These are phyloP conservation scores for Aspergillus texensis DNA, from an alignment of 2,329 filamentous ascomycete species.

Conservation along the genomic window DNA sequence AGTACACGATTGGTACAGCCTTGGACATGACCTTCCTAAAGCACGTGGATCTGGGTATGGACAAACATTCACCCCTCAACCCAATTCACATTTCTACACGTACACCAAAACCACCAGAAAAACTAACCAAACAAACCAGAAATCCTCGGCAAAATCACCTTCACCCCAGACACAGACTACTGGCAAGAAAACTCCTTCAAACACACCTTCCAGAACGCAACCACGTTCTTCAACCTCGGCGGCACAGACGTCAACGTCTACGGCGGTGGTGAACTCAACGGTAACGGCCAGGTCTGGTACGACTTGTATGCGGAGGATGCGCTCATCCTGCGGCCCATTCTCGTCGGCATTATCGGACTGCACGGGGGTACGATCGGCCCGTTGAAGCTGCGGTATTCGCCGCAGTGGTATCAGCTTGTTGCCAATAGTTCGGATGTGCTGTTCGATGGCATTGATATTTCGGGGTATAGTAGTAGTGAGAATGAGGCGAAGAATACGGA, in stretches of 20 bases:
- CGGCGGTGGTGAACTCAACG: conserved; percentile 65
- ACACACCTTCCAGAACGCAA: conserved; percentile 67
- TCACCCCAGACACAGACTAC: conserved; percentile 69
- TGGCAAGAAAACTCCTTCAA: conserved; percentile 68
- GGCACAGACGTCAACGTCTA: conserved; percentile 70
- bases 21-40: conserved; percentile 67
- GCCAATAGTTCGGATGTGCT: conserved; percentile 67
- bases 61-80: not conserved
- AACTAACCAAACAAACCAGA: conserved; percentile 39
- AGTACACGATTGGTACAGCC: conserved; percentile 65
- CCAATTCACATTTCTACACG: too few species aligned
- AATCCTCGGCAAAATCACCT: conserved; percentile 62
- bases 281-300: conserved; percentile 68
- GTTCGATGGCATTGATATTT: conserved; percentile 64
- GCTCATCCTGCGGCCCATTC: conserved; percentile 61
- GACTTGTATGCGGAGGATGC: conserved; percentile 61
- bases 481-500: conserved; percentile 68
- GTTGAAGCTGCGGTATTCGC: conserved; percentile 62
- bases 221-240: conserved; percentile 68
- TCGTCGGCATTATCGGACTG: conserved; percentile 61
- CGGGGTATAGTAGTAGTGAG: conserved; percentile 55
- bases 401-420: conserved; percentile 67
- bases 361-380: conserved; percentile 62
- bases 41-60: conserved; percentile 62
- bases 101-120: conserved; percentile 8